Evolutionary conservation across 148 eudicot species (phyloP), one percentile per base, ranked within the genome.

Genomic region (Rhododendron vialii): DNA sequence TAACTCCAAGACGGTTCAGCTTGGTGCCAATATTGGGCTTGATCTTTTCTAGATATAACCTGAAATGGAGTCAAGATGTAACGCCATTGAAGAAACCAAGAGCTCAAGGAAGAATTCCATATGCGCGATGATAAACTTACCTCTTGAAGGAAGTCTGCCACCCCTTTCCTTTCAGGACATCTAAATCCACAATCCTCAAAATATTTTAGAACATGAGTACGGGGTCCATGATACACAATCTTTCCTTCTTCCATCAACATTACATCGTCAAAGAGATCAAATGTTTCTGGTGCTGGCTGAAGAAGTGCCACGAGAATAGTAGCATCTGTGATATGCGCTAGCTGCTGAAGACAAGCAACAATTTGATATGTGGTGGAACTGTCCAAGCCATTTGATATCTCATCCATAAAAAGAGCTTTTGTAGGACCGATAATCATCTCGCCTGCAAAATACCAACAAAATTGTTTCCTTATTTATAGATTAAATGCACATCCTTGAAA

Each of bases 351-450:
- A 82, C 92, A 93, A 50, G 92, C 84, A 78, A 95, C 87, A 78
- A 96, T 92, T 88, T 96, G 96, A 88, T 89, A 93, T 74, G 96
- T 93, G 41, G 98, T 96, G 84, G 98, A 95, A 84, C 98, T 96
- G 89, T 96, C 99, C 84, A 96, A 87, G 22, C 99, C 98, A 90
- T 93, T 95, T 83, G 99, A 93, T 87, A 96, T 96, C 88, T 96
- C 98, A 89, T 96, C 99, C 99, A 96, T 91, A 83, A 96, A 92
- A n/a, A 95, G 83, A 74, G 95, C 93, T 83, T 86, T 92, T 76
- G 93, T 91, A 17, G 99, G 95, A 67, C 99, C 99, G 45, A 96
- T 94, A 81, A 96, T 91, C 95, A 96, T 96, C 92, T 96, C 95
- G 24, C 94, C 98, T 95, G 89, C 48, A 86, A 28, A 71, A 36